Percentiles rank a stretch among this genome's conserved stretches.
Evolutionary conservation across 768 basidiomycete genomes (phyloP).

Genomic region (Tulasnella sp.): DNA sequence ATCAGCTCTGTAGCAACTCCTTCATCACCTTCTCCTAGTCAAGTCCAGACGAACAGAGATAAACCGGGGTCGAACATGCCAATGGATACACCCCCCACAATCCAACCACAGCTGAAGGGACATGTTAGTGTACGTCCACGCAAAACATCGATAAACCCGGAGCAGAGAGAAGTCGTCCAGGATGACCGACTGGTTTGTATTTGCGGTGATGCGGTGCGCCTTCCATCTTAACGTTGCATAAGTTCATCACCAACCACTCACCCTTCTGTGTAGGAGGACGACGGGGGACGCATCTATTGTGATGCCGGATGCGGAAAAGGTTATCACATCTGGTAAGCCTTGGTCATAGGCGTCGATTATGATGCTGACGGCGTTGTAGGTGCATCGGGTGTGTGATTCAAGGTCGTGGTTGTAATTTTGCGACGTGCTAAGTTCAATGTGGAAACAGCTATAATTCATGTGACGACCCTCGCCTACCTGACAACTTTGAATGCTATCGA

Average conservation of each 20-base stretch:
- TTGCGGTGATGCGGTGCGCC: slow-evolving; percentile 8
- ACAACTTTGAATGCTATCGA: slow-evolving; percentile 1
- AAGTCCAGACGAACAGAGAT: neutral
- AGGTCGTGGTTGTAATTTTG: neutral
- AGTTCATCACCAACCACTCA: neutral
- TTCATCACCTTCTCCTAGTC: neutral
- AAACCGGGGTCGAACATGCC: neutral
- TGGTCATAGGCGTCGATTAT: neutral
- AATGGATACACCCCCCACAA: neutral
- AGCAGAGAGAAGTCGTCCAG: neutral
- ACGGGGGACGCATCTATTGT: slow-evolving; percentile 1
- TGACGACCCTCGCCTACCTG: slow-evolving; percentile 1
- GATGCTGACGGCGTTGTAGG: neutral
- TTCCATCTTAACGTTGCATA: neutral
- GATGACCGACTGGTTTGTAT: neutral
- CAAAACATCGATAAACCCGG: neutral
- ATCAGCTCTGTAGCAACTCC: slow-evolving; percentile 2
- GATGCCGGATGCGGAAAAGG: neutral
- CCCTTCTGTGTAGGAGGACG: neutral
- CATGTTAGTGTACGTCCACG: neutral
- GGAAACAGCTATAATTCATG: slow-evolving; percentile 6
- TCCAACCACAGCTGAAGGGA: neutral
- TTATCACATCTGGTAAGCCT: slow-evolving; percentile 12
- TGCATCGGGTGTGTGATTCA: slow-evolving; percentile 13
- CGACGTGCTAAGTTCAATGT: neutral